Evolutionary conservation across 2,329 filamentous ascomycete genomes (phyloP), one percentile per base, ranked within the genome.

Genomic region (Hortaea werneckii): DNA sequence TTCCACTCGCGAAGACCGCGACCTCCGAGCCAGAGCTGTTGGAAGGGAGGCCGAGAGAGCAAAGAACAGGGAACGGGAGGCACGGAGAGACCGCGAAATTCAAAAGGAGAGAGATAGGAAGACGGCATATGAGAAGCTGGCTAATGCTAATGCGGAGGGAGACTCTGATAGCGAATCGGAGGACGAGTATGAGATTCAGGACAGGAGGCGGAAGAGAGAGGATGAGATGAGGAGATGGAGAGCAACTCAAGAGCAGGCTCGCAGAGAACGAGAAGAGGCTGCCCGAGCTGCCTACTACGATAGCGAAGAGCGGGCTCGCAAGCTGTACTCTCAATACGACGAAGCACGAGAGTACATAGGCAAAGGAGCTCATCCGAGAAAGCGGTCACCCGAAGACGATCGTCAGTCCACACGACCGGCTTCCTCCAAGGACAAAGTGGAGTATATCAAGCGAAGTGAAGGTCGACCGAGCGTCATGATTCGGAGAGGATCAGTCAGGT

Each of bases 31-130:
- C 53, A 50, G 44, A 35, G 32, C 9, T 35, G 52, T 51, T 42
- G 53, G 46, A 32, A 56, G 52, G 44, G 60, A 63, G 26, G 56
- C 50, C 29, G 68, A 71, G 49, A 60, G 65, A 29, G 55, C 61
- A 8, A 58, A 62, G 8, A 59, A 67, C 35, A 62, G 61, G 35
- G 67, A 72, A 42, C 61, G 62, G 49, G 63, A 60, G 47, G 63
- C 65, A 52, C 59, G 59, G 40, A 59, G 61, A 42, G 66, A 69
- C 40, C 62, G 62, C 48, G 69, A 71, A 34, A 58, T 62, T 6
- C 62, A 62, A 39, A 58, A 59, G 45, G 66, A 70, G 6, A 62
- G 66, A 42, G 64, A 64, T 8, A 51, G 51, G 29, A 68, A 65
- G 49, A 20, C 54, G 32, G 53, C 57, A 3, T 57, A 61, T 29